Base-by-base conservation (phyloP, 225 moss, liverwort and hornwort genomes). In the Asterella californica region DNA sequence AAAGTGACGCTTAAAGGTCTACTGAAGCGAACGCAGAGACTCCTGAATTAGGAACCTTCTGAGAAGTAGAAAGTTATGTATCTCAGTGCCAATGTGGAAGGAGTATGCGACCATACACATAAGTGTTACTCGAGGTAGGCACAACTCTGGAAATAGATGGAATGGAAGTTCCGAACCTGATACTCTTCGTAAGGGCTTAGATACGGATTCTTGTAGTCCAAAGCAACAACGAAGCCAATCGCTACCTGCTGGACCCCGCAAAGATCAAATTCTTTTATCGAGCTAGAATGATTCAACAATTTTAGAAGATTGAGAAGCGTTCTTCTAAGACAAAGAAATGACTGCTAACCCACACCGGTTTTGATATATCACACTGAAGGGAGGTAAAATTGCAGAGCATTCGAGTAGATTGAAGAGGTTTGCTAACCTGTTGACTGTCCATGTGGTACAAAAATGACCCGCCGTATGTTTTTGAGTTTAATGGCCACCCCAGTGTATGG, bases 391-490 rank as follows among this genome's bases (percentile, higher is more conserved):
- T 48, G 25, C 47, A 71, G 47, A 46, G 10, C 10, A 71, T 47
- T 47, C 11, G n/a, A 17, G n/a, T 55, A 15, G 14, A 19, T 19
- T 0, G 33, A 36, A 32, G 3, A n/a, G n/a, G n/a, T 64, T 38
- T 54, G 54, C 83, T 78, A 60, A 76, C 94, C 89, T 92, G 94
- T 45, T 81, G 85, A 47, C 88, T 92, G 74, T 91, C 90, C 94
- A 94, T 94, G 82, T 94, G 94, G 81, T 94, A 94, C 36, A 91
- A 0, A 84, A 94, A 94, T 65, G 90, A 84, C 72, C 94, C 94
- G 74, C 94, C 92, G 52, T 94, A 94, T 21, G 94, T 94, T 46
- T 76, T 87, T 75, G 60, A 55, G 81, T 94, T 82, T 72, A 94
- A 81, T 49, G 94, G 94, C 91, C 91, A 94, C 46, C 94, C 94